Evolutionary conservation across 805 yeast species (phyloP), one percentile per base, ranked within the genome.

Genomic region (Lipomyces spencermartinsiae): DNA sequence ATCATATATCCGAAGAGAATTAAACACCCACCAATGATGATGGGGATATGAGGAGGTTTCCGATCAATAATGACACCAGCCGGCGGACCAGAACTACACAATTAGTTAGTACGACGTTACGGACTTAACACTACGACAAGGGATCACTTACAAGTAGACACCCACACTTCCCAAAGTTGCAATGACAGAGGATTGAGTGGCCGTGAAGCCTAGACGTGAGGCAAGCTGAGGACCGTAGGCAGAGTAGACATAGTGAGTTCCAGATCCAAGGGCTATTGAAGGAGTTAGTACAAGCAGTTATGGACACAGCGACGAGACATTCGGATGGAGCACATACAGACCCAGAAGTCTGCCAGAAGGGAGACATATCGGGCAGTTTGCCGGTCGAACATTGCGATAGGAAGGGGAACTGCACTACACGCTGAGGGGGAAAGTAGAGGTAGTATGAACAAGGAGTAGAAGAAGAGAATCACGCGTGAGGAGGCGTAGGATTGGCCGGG

Each of bases 211-310:
- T 63, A 91, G 82, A 62, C 82, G 81, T 35, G 77, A 77, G 0
- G 93, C 91, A 64, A 90, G 81, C 76, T 91, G 95, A 0, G 96
- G 94, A 51, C 92, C 89, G 76, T 87, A 91, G 0, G 92, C 91
- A 8, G 91, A 87, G 78, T 87, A 91, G 58, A 90, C 80, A 77
- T 91, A 91, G 73, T 89, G 80, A 1, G 95, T 91, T 0, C 96
- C 96, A 19, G 84, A 69, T 33, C 72, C 72, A 19, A 69, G 71
- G 25, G 72, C 72, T 69, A 54, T 5, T 35, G 5, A 9, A 22
- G 60, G 29, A 37, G 22, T 43, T n/a, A 43, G 49, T 37, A 19
- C 2, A 14, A 1, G 22, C 34, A 53, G n/a, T 31, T 12, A 60
- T 39, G 9, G 25, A 14, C 31, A 25, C 22, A 9, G 35, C n/a